A percentile compares a stretch with the other conserved stretches of the same genome.
Evolutionary conservation across 2,329 filamentous ascomycete species (phyloP).

Genomic region (Beauveria caledonica): DNA sequence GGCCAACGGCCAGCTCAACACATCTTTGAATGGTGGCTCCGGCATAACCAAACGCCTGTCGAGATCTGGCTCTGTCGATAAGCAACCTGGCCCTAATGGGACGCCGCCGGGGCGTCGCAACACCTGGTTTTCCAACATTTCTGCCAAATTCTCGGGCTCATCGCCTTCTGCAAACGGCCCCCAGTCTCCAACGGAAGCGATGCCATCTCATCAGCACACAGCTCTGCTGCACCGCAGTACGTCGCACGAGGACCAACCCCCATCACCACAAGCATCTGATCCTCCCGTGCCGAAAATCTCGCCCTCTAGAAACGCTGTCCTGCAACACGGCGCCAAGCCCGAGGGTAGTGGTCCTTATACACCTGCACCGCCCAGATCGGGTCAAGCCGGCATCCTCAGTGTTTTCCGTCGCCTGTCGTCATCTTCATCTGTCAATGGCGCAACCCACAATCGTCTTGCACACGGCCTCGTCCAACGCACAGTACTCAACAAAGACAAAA

Average conservation of each 20-base stretch:
- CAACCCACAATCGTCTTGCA: constrained; percentile 21
- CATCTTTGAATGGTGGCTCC: constrained; percentile 19
- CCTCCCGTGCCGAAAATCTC: constrained; percentile 40
- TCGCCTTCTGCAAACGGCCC: constrained; percentile 24
- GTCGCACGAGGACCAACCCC: constrained; percentile 25
- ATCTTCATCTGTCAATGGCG: constrained; percentile 35
- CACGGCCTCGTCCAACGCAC: constrained; percentile 71
- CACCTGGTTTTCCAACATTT: constrained; percentile 91
- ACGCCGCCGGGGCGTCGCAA: constrained; percentile 48
- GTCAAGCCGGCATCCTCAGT: constrained; percentile 65
- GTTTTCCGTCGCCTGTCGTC: constrained; percentile 79
- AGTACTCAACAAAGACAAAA: constrained; percentile 76
- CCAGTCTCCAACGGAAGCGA: constrained; percentile 13
- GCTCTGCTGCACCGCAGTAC: constrained; percentile 16
- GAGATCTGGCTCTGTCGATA: constrained; percentile 30
- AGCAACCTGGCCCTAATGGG: constrained; percentile 19
- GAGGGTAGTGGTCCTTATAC: constrained; percentile 60
- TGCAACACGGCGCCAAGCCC: constrained; percentile 46
- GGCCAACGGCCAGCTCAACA: constrained; percentile 16
- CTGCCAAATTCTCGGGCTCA: constrained; percentile 76
- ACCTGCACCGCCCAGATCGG: constrained; percentile 63
- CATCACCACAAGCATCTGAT: constrained; percentile 26
- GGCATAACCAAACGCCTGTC: constrained; percentile 20
- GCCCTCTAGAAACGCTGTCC: constrained; percentile 48
- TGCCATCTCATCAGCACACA: constrained; percentile 12